Evolutionary conservation across 2,329 filamentous ascomycete genomes (phyloP), one percentile per base, ranked within the genome.

Genomic region (Trichocomaceae sp.): DNA sequence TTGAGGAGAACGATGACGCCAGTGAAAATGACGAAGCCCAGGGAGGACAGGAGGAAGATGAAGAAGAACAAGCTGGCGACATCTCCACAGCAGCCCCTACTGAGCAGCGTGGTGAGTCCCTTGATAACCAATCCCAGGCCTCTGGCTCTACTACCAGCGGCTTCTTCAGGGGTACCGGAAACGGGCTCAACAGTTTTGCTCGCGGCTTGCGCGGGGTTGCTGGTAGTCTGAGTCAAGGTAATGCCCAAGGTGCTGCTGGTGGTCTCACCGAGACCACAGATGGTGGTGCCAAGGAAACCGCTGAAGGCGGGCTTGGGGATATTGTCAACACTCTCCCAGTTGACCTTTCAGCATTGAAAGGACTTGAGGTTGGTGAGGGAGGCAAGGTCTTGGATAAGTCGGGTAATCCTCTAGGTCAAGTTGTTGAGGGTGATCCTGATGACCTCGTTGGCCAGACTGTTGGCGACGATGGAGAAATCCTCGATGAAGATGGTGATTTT

Each of bases 281-380:
- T 13, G 20, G 17, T 7, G 54, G 63, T 55, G 55, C 59, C 0
- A 61, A 63, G 46, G 58, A 64, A 37, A 60, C 59, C 13, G 54
- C 60, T 0, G 59, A 63, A 47, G 59, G 64, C 33, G 60, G 57
- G 12, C 44, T 55, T 5, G 56, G 57, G 31, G 55, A 47, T 17
- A 57, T 58, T 2, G 53, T 50, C 5, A 31, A 60, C 5, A 49
- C 37, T 5, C 39, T 61, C 52, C 63, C 64, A 1, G 46, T 64
- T 4, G 63, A 65, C 56, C 59, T 70, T 9, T 64, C 64, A 8
- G 55, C 63, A 9, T 59, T 70, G n/a, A 70, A 69, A 39, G 68
- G 68, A 35, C 63, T 69, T 17, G 65, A 69, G 56, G 77, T 80
- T 31, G 66, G 78, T 45, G 74, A 77, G 50, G 78, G 80, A 47